phyloP scores from a whole-genome alignment of 208 protist genomes.

The Wallacemonas sp. region DNA sequence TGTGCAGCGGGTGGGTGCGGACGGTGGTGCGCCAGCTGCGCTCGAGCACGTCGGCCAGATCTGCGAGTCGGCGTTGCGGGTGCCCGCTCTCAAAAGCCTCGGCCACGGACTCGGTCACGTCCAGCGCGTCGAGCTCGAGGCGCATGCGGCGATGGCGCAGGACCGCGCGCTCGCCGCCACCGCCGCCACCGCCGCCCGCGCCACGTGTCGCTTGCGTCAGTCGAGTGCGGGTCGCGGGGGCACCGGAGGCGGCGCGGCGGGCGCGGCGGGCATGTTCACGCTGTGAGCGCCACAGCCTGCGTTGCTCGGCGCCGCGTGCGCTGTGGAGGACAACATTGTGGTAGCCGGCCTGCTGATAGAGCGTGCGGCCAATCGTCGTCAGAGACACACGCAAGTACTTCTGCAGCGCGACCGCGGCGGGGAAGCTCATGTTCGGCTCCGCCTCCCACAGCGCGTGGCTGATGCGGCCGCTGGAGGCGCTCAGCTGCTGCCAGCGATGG shows the following conservation, averaged over 20 bases:
- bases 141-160: not conserved
- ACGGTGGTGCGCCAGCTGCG: constrained; percentile 20
- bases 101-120: not conserved
- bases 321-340: not conserved
- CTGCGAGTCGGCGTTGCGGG: constrained; percentile 20
- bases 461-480: not conserved
- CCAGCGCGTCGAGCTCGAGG: constrained; percentile 1
- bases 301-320: not conserved
- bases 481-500: not conserved
- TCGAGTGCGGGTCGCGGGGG: not conserved
- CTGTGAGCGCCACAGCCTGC: constrained; percentile 1
- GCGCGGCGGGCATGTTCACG: not conserved
- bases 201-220: constrained; percentile 5
- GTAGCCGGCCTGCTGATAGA: constrained; percentile 49
- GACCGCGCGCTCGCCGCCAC: not conserved
- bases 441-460: constrained; percentile 23
- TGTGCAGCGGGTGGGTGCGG: constrained; percentile 24
- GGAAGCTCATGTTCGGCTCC: constrained; percentile 38
- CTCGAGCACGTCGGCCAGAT: constrained; percentile 25
- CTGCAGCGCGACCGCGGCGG: constrained; percentile 47
- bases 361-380: not conserved
- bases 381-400: constrained; percentile 39
- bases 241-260: not conserved
- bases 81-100: constrained; percentile 16
- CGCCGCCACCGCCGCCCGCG: not conserved